Conservation (phyloP, 208 protist genomes). For the Acanthamoeba culbertsoni region DNA sequence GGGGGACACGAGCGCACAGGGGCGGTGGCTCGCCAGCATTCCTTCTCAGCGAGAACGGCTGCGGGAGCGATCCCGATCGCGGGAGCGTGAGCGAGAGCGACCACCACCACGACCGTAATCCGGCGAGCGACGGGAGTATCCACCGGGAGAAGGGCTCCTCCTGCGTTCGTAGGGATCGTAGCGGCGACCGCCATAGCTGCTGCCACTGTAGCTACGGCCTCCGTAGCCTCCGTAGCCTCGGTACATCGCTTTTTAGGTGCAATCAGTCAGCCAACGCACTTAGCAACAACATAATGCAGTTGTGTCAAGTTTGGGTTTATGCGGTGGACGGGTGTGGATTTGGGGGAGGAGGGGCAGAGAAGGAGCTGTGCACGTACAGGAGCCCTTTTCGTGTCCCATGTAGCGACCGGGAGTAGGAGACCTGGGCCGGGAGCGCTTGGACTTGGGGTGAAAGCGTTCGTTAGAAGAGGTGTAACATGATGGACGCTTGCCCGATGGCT, state of each 20-base stretch:
- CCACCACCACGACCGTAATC: neutral
- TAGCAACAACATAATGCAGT: too few species aligned
- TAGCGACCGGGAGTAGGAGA: conserved; percentile 24
- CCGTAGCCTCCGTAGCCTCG: neutral
- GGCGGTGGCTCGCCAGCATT: neutral
- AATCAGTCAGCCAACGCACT: too few species aligned
- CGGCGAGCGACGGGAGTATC: neutral
- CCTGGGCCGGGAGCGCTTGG: conserved; percentile 17
- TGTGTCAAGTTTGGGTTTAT: too few species aligned
- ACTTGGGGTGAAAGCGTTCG: neutral
- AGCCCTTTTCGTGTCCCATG: conserved; percentile 26
- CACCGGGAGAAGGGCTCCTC: neutral
- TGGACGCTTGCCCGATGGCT: neutral
- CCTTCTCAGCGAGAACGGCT: neutral
- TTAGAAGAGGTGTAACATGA: neutral
- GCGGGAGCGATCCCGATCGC: neutral
- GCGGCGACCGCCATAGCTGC: neutral
- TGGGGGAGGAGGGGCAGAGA: neutral
- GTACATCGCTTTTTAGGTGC: neutral
- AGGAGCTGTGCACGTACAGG: neutral
- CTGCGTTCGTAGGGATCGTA: conserved; percentile 1
- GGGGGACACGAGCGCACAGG: neutral
- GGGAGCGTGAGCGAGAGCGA: too few species aligned
- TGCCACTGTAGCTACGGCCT: neutral
- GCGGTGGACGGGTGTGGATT: neutral